Conservation (phyloP, 805 yeast species). For the Nakazawaea ambrosiae region DNA sequence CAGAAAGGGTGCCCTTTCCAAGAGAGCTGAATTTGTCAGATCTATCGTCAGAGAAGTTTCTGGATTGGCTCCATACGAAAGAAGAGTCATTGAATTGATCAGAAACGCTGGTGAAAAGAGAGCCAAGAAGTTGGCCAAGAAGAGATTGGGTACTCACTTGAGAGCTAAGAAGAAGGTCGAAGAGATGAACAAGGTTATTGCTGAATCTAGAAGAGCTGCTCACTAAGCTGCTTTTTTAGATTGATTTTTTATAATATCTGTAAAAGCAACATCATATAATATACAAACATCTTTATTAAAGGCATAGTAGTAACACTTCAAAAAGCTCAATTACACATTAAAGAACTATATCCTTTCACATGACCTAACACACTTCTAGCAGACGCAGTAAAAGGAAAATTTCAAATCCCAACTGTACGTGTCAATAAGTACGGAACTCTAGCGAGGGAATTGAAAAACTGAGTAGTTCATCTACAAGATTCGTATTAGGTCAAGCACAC, state of each 20-base stretch:
- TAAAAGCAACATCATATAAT: background rate
- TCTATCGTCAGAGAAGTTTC: slow-evolving; percentile 93
- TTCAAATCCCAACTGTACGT: too few species aligned
- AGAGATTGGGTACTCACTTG: slow-evolving; percentile 99
- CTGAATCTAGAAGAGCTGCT: slow-evolving; percentile 79
- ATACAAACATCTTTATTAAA: too few species aligned
- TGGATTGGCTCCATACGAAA: slow-evolving; percentile 99
- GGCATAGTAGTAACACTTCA: too few species aligned
- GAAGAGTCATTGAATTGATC: slow-evolving; percentile 98
- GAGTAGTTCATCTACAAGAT: too few species aligned
- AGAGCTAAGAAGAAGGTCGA: slow-evolving; percentile 99
- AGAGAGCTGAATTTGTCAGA: slow-evolving; percentile 96
- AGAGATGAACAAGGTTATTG: slow-evolving; percentile 93
- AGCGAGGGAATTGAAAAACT: too few species aligned
- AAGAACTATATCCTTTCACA: too few species aligned
- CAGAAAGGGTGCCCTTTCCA: slow-evolving; percentile 95
- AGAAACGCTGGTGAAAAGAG: slow-evolving; percentile 99
- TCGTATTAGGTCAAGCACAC: too few species aligned
- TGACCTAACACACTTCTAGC: too few species aligned
- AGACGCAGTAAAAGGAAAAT: too few species aligned
- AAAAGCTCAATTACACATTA: too few species aligned
- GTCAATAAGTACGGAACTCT: too few species aligned
- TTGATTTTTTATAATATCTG: background rate
- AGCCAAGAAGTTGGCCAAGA: slow-evolving; percentile 99
- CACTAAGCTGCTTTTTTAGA: slow-evolving; percentile 47